These are phyloP conservation scores for Dillenia turbinata DNA, from an alignment of 164 flowering plant genomes.

Conservation along the genomic window DNA sequence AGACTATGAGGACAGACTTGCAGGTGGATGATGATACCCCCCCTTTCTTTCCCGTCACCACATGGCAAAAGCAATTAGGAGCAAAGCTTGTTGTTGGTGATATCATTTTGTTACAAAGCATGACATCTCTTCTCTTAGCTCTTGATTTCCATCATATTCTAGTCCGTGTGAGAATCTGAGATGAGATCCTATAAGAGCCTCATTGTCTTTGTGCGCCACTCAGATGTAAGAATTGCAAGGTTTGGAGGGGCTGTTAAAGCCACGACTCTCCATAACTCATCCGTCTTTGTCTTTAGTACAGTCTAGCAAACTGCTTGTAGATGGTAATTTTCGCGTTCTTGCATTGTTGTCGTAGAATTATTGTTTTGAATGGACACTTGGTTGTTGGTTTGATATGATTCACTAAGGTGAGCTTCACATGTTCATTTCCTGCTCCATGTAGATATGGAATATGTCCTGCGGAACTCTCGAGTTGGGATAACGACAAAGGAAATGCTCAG, in stretches of 20 bases:
- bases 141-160: too few relatives aligned
- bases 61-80: conserved; percentile 62
- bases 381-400: too few relatives aligned
- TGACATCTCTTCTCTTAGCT: conserved; percentile 6
- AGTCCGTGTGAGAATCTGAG: too few relatives aligned
- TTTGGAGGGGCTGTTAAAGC: conserved; percentile 38
- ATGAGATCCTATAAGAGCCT: too few relatives aligned
- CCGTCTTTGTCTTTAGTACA: conserved; percentile 27
- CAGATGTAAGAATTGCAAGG: conserved; percentile 44
- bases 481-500: conserved; percentile 57
- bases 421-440: neutral
- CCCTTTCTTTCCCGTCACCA: conserved; percentile 46
- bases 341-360: neutral
- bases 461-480: conserved; percentile 32
- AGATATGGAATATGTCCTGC: conserved; percentile 44
- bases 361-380: too few relatives aligned
- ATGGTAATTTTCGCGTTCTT: neutral
- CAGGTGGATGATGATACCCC: conserved; percentile 71
- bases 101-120: conserved; percentile 62
- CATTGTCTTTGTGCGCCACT: too few relatives aligned
- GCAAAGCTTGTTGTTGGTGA: conserved; percentile 45
- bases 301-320: neutral
- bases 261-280: conserved; percentile 37
- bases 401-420: too few relatives aligned
- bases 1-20: conserved; percentile 48